Conservation (phyloP, 2,329 filamentous ascomycete genomes). For the Aspergillus pseudoterreus region DNA sequence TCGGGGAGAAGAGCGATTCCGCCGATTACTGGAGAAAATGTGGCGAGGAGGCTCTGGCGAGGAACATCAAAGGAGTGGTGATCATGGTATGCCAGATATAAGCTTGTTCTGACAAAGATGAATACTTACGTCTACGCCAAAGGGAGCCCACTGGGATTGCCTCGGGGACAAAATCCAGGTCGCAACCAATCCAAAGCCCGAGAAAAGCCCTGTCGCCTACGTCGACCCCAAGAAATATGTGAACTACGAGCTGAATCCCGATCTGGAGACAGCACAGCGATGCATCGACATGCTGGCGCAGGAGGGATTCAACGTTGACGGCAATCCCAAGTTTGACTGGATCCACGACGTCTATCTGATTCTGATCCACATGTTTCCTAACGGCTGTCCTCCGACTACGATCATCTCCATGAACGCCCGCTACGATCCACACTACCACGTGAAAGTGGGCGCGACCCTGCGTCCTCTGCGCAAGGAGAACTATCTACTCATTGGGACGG, state of each 20-base stretch:
- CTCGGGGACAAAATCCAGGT: constrained; percentile 56
- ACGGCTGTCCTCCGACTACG: constrained; percentile 62
- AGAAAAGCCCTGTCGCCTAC: constrained; percentile 63
- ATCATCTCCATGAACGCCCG: constrained; percentile 53
- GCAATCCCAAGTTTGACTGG: constrained; percentile 61
- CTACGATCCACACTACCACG: constrained; percentile 32
- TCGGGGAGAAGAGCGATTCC: constrained; percentile 60
- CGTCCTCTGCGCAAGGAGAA: constrained; percentile 53
- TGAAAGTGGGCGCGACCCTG: constrained; percentile 56
- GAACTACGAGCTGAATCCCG: constrained; percentile 59
- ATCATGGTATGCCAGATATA: constrained; percentile 53
- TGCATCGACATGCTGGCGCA: constrained; percentile 50
- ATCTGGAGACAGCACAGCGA: constrained; percentile 50
- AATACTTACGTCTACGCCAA: neutral
- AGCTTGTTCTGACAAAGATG: neutral
- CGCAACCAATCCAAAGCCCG: constrained; percentile 56
- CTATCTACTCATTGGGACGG: constrained; percentile 57
- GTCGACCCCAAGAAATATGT: constrained; percentile 64
- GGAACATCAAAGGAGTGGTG: constrained; percentile 59
- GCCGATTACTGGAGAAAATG: constrained; percentile 64
- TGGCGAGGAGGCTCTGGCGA: constrained; percentile 59
- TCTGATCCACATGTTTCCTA: constrained; percentile 66
- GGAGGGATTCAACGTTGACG: constrained; percentile 53
- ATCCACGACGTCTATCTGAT: constrained; percentile 70
- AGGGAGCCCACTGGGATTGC: constrained; percentile 65